Percentiles rank a stretch among this genome's conserved stretches.
These are phyloP conservation scores for Aspergillus chevalieri DNA, from an alignment of 2,329 filamentous ascomycete species.

Conservation along the genomic window DNA sequence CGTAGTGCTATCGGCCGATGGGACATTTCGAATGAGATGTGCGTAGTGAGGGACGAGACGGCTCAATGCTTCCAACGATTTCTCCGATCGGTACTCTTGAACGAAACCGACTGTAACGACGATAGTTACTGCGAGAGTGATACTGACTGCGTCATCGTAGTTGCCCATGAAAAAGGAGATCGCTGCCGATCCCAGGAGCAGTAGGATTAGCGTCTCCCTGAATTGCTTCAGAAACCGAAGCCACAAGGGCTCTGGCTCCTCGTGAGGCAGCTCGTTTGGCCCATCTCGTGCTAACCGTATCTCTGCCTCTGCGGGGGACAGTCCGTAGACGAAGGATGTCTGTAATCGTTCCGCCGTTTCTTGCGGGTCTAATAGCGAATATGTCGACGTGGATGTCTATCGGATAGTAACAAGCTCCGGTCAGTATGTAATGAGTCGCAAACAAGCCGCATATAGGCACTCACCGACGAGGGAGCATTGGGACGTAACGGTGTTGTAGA, in stretches of 20 bases:
- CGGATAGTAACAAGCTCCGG: not conserved
- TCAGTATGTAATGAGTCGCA: constrained; percentile 4
- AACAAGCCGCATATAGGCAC: constrained; percentile 10
- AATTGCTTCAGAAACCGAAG: constrained; percentile 94
- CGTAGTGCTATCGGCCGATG: constrained; percentile 16
- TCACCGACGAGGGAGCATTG: constrained; percentile 29
- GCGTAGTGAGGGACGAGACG: constrained; percentile 92
- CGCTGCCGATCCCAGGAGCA: constrained; percentile 81
- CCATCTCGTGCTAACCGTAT: constrained; percentile 74
- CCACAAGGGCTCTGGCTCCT: constrained; percentile 90
- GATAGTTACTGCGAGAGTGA: constrained; percentile 91
- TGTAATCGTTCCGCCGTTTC: constrained; percentile 71
- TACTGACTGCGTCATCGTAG: constrained; percentile 89
- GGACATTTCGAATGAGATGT: constrained; percentile 70
- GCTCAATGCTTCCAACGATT: constrained; percentile 90
- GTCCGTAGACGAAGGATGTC: constrained; percentile 76
- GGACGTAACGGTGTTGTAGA: constrained; percentile 24
- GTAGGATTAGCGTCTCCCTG: constrained; percentile 85
- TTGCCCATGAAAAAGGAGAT: constrained; percentile 90
- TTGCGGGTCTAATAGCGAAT: constrained; percentile 63
- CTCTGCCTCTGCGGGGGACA: constrained; percentile 74
- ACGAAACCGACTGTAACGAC: constrained; percentile 94
- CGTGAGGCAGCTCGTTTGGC: constrained; percentile 89
- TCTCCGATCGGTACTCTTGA: constrained; percentile 95
- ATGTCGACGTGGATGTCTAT: constrained; percentile 43